These are phyloP conservation scores for Beauveria caledonica DNA, from an alignment of 2,329 filamentous ascomycete genomes.

Conservation along the genomic window DNA sequence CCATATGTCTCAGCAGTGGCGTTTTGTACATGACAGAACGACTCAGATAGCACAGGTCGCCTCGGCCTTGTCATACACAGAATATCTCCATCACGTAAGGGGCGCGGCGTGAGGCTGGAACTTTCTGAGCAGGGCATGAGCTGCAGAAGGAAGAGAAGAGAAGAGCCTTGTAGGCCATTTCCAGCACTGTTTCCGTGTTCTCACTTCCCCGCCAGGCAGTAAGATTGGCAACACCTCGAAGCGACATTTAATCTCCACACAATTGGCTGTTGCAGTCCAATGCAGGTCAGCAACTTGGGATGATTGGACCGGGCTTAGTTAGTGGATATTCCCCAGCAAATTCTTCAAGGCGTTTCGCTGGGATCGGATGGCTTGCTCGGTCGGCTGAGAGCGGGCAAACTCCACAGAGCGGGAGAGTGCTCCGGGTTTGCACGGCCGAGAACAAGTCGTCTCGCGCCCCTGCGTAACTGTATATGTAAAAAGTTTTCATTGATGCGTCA, in stretches of 20 bases:
- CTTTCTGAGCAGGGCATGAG: background rate
- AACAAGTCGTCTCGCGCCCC: background rate
- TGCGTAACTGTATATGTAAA: background rate
- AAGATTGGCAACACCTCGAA: background rate
- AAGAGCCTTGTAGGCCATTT: background rate
- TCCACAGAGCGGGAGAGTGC: background rate
- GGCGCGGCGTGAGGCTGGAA: background rate
- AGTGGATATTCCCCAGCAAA: background rate
- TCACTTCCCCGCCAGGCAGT: background rate
- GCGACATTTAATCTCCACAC: slow-evolving; percentile 5
- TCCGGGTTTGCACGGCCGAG: background rate
- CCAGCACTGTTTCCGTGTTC: background rate
- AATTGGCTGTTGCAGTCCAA: slow-evolving; percentile 1
- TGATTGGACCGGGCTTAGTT: slow-evolving; percentile 1
- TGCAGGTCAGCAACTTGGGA: background rate
- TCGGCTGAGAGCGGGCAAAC: background rate
- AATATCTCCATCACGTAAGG: background rate
- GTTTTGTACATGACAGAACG: background rate
- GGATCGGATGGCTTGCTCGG: background rate
- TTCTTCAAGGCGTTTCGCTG: background rate
- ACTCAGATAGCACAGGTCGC: background rate
- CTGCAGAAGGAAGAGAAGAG: background rate
- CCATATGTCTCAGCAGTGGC: background rate
- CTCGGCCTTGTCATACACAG: background rate
- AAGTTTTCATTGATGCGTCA: background rate